These are phyloP conservation scores for Phytopythium kandeliae DNA, from an alignment of 352 stramenopile species.

Conservation along the genomic window DNA sequence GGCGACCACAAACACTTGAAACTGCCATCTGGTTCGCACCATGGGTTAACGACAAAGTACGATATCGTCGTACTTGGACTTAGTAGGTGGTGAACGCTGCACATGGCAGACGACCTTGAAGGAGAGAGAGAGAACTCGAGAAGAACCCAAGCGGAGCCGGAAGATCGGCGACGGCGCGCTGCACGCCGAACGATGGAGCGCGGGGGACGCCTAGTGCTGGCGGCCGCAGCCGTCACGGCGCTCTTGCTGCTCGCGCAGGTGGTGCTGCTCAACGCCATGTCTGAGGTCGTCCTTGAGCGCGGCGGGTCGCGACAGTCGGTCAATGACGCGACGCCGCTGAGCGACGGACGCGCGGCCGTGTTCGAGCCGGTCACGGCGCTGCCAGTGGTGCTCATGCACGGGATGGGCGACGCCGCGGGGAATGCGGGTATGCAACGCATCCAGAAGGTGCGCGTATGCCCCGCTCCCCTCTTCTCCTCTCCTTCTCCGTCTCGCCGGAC, in stretches of 20 bases:
- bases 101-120: conserved; percentile 30
- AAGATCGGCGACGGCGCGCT: background rate
- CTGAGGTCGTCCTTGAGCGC: conserved; percentile 18
- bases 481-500: no score
- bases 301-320: background rate
- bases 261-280: conserved; percentile 35
- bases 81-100: no score
- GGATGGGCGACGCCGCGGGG: conserved; percentile 92
- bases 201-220: conserved; percentile 28
- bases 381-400: conserved; percentile 88
- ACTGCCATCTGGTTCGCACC: no score
- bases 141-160: background rate
- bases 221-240: conserved; percentile 26
- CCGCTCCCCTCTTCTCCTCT: background rate
- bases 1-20: no score
- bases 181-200: conserved; percentile 11
- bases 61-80: no score
- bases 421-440: conserved; percentile 89
- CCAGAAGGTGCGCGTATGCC: conserved; percentile 36
- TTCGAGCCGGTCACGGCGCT: conserved; percentile 27
- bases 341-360: conserved; percentile 7
- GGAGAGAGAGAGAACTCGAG: conserved; percentile 4
- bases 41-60: no score
- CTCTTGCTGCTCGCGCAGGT: conserved; percentile 47
- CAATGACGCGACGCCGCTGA: background rate